These are phyloP conservation scores for Tetracladium setigerum DNA, from an alignment of 495 filamentous ascomycete genomes.

Conservation along the genomic window DNA sequence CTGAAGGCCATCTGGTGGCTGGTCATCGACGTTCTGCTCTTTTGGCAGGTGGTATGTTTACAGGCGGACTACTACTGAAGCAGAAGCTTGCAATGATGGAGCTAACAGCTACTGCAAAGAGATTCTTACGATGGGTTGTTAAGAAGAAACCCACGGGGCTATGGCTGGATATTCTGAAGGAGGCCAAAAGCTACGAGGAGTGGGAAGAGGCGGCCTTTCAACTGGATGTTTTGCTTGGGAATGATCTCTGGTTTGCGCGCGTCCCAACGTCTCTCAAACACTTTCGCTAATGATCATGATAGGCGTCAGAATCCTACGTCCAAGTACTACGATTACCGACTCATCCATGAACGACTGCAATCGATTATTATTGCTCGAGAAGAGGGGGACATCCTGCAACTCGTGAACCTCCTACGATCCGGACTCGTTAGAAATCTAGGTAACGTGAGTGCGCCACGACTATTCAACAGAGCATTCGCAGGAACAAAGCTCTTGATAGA, in stretches of 20 bases:
- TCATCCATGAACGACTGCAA: slow-evolving; percentile 72
- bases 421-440: slow-evolving; percentile 87
- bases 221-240: slow-evolving; percentile 67
- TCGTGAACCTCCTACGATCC: slow-evolving; percentile 75
- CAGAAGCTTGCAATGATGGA: neutral
- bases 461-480: slow-evolving; percentile 80
- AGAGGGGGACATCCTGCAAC: slow-evolving; percentile 61
- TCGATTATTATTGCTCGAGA: slow-evolving; percentile 68
- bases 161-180: slow-evolving; percentile 49
- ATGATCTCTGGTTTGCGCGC: slow-evolving; percentile 66
- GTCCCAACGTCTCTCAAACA: neutral
- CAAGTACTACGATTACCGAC: slow-evolving; percentile 79
- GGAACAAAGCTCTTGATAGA: slow-evolving; percentile 89
- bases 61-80: neutral
- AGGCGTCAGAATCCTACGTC: slow-evolving; percentile 78
- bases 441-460: slow-evolving; percentile 75
- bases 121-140: slow-evolving; percentile 46
- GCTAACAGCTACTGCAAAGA: slow-evolving; percentile 28
- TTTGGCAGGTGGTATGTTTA: slow-evolving; percentile 54
- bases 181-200: slow-evolving; percentile 65
- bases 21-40: slow-evolving; percentile 53
- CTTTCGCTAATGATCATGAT: neutral
- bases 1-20: slow-evolving; percentile 44
- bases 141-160: slow-evolving; percentile 43
- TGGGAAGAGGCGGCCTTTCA: slow-evolving; percentile 77